Percentiles rank a stretch among this genome's conserved stretches.
phyloP scores from a whole-genome alignment of 441 rosid species.

The Hura crepitans region DNA sequence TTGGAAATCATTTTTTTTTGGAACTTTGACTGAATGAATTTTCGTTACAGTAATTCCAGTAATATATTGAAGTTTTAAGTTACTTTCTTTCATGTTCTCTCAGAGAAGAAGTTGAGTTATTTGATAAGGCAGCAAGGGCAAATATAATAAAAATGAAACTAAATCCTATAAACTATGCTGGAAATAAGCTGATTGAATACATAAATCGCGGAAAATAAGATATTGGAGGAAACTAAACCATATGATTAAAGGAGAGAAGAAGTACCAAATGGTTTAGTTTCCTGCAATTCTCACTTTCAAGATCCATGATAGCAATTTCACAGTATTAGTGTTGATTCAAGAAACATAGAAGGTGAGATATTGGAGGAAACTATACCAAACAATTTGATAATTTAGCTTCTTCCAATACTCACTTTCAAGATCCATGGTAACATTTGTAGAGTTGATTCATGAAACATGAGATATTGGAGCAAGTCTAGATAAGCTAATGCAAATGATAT shows the following conservation, averaged over 20 bases:
- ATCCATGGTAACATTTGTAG: neutral
- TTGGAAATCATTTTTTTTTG: no score
- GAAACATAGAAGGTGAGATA: slow-evolving; percentile 14
- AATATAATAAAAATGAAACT: no score
- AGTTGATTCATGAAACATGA: neutral
- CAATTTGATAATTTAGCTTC: no score
- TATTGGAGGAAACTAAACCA: slow-evolving; percentile 17
- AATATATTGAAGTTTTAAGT: neutral
- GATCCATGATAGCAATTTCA: neutral
- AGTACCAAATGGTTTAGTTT: neutral
- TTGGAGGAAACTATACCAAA: no score
- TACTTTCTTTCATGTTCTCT: neutral
- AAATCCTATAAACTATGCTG: no score
- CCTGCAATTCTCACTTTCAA: slow-evolving; percentile 5
- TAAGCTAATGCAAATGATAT: slow-evolving; percentile 8
- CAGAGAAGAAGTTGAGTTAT: no score
- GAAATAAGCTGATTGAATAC: neutral
- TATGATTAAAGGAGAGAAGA: neutral
- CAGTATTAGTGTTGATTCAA: neutral
- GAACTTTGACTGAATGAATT: no score
- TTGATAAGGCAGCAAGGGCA: no score
- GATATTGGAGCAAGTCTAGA: slow-evolving; percentile 9
- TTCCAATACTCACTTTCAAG: neutral
- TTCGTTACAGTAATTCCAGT: no score
- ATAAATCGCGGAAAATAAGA: slow-evolving; percentile 6